Evolutionary conservation across 768 basidiomycete species (phyloP), one percentile per base, ranked within the genome.

Genomic region (Boletales sp.): DNA sequence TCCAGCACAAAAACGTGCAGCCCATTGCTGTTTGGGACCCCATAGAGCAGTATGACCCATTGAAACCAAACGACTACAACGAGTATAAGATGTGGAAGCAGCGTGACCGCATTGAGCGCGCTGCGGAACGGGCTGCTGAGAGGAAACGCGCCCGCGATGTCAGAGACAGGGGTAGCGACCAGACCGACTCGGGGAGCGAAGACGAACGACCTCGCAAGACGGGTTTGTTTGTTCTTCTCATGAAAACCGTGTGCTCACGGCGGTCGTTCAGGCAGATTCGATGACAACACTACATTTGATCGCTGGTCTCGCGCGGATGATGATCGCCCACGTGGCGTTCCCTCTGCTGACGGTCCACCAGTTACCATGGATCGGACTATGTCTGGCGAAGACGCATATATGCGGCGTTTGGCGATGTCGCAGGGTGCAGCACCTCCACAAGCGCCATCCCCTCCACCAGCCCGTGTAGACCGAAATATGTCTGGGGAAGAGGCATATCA

Each of bases 51-150:
- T 94, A 94, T 63, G 91, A 94, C 55, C 87, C 90, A 2, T 68
- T 83, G 18, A 81, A 87, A 21, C 91, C 91, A 2, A 93, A 93
- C 52, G 91, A 94, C 57, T 92, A 93, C 69, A 84, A 86, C 57
- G 91, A 93, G 58, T 93, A 84, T 74, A 93, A 91, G 60, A 58
- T 81, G 11, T 92, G 84, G 83, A 85, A 85, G 56, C 80, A 82
- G 54, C 82, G 82, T 49, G 86, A 90, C 21, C 80, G 80, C 37
- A 87, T 87, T 42, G 86, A 91, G 56, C 72, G 81, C 38, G 77
- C 85, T n/a, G 59, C 67, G 14, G 81, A 85, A 55, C 77, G 83
- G 31, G 62, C 79, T n/a, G 75, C 76, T 11, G 82, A 87, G 63
- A 69, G 76, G 34, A 86, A 86, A 56, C 74, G 83, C 36, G 72